Conservation (phyloP, 805 yeast genomes). For the Yarrowia sp. region DNA sequence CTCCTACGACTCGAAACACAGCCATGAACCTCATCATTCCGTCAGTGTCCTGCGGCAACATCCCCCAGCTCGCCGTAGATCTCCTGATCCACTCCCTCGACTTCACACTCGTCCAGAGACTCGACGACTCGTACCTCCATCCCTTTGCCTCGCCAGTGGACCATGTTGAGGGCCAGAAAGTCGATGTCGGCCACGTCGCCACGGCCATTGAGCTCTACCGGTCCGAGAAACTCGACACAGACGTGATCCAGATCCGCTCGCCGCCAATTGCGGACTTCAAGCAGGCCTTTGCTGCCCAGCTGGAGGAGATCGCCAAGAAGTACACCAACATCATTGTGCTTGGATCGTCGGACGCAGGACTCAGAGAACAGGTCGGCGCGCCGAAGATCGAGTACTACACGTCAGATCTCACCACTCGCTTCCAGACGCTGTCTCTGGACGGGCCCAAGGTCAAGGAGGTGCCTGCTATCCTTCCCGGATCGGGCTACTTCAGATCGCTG, state of each 20-base stretch:
- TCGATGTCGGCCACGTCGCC: slow-evolving; percentile 43
- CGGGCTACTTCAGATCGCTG: slow-evolving; percentile 10
- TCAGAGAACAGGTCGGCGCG: slow-evolving; percentile 32
- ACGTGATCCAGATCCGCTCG: slow-evolving; percentile 76
- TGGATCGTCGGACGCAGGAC: slow-evolving; percentile 68
- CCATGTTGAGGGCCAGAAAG: slow-evolving; percentile 23
- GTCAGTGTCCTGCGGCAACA: slow-evolving; percentile 80
- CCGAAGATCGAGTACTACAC: slow-evolving; percentile 10
- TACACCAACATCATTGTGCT: slow-evolving; percentile 46
- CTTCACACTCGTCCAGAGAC: slow-evolving; percentile 50
- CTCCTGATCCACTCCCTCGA: slow-evolving; percentile 63
- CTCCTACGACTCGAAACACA: neutral
- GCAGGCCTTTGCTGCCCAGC: slow-evolving; percentile 45
- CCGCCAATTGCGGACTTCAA: slow-evolving; percentile 73
- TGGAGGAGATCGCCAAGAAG: neutral
- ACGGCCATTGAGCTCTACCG: slow-evolving; percentile 65
- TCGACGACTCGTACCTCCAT: slow-evolving; percentile 62
- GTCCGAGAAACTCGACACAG: slow-evolving; percentile 41
- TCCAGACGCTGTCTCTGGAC: slow-evolving; percentile 20
- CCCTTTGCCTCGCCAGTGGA: slow-evolving; percentile 87
- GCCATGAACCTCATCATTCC: slow-evolving; percentile 54
- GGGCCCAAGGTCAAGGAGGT: slow-evolving; percentile 11
- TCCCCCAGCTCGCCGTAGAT: slow-evolving; percentile 80
- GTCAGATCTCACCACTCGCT: slow-evolving; percentile 14
- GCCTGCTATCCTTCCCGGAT: slow-evolving; percentile 19